phyloP scores from a whole-genome alignment of 1,284 basidiomycete species.

The Heliocybe sulcata region DNA sequence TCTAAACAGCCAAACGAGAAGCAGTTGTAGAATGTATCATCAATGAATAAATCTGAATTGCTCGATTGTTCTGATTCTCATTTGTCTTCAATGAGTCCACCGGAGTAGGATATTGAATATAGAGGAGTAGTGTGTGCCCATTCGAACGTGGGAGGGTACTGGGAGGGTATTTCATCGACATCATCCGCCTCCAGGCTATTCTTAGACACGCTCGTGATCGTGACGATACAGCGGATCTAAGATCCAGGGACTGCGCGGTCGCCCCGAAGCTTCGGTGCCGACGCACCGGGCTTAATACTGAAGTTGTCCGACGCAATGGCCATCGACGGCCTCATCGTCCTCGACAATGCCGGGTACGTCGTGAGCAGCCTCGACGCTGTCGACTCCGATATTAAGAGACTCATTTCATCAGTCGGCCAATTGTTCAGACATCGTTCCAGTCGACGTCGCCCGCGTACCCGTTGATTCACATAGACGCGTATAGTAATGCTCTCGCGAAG shows the following conservation, averaged over 20 bases:
- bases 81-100: too few relatives aligned
- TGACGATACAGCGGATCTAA: neutral
- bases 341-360: constrained; percentile 73
- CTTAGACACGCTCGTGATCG: neutral
- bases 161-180: neutral
- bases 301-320: constrained; percentile 36
- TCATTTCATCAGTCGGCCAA: constrained; percentile 53
- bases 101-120: too few relatives aligned
- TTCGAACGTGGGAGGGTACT: too few relatives aligned
- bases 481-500: constrained; percentile 67
- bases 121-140: neutral
- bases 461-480: constrained; percentile 79
- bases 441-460: constrained; percentile 75
- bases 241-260: neutral
- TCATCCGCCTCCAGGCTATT: neutral
- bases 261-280: neutral
- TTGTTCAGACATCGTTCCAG: constrained; percentile 90
- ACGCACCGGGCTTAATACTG: neutral
- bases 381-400: constrained; percentile 8
- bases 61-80: neutral
- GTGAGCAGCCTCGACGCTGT: constrained; percentile 1
- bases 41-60: neutral
- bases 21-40: neutral
- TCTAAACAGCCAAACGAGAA: constrained; percentile 4
- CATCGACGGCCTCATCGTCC: constrained; percentile 87